Percentiles rank a stretch among this genome's conserved stretches.
phyloP scores from a whole-genome alignment of 2,329 filamentous ascomycete genomes.

The Aspergillus clavatus region DNA sequence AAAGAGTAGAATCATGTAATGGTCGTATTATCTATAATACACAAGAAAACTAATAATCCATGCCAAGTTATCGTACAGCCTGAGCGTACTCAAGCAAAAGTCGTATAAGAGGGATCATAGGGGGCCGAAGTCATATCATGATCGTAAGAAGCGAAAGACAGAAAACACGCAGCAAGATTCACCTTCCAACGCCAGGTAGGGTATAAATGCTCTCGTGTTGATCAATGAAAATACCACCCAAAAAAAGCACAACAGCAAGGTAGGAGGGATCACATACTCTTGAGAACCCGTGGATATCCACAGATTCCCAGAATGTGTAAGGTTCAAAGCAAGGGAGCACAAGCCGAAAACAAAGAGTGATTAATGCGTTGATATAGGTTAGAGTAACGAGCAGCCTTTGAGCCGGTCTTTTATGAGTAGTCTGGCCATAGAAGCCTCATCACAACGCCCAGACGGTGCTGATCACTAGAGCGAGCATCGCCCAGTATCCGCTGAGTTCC shows the following conservation, averaged over 20 bases:
- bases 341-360: no score
- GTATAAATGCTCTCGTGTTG: constrained; percentile 3
- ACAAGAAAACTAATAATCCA: no score
- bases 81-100: no score
- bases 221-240: constrained; percentile 5
- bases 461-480: constrained; percentile 35
- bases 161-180: constrained; percentile 3
- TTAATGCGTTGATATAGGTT: no score
- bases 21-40: no score
- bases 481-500: constrained; percentile 39
- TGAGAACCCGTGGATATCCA: no score
- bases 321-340: background rate
- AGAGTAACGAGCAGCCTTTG: no score
- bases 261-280: background rate
- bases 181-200: background rate
- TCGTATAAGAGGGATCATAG: no score
- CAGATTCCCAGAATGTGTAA: background rate
- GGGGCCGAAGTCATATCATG: constrained; percentile 1
- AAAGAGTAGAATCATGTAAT: no score
- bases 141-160: constrained; percentile 3
- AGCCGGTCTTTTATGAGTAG: no score
- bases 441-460: constrained; percentile 30
- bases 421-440: no score
- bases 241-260: no score
- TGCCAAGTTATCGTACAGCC: background rate